Evolutionary conservation across 495 filamentous ascomycete genomes (phyloP).

Genomic region (Penicillium chermesinum): DNA sequence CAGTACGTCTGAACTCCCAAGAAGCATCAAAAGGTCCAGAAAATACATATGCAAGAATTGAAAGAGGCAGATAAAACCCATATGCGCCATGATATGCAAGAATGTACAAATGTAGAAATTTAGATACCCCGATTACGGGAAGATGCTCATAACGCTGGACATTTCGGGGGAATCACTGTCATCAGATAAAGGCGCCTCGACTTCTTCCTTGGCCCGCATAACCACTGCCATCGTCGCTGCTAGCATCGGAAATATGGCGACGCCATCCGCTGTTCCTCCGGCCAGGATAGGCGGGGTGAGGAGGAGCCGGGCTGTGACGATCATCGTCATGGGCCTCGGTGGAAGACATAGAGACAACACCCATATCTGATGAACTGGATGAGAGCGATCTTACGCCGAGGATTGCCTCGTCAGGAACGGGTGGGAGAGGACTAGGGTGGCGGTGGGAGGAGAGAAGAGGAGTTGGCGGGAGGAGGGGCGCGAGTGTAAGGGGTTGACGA

Average conservation of each 20-base stretch:
- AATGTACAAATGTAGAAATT: not conserved
- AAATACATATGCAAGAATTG: not conserved
- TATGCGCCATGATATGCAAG: not conserved
- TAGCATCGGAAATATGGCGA: constrained; percentile 22
- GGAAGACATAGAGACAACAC: constrained; percentile 17
- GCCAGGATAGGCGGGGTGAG: constrained; percentile 9
- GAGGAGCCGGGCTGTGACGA: not conserved
- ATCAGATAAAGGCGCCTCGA: constrained; percentile 20
- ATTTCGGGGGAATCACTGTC: not conserved
- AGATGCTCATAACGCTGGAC: not conserved
- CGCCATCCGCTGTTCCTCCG: constrained; percentile 34
- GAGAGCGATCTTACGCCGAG: constrained; percentile 16
- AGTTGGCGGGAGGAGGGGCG: constrained; percentile 21
- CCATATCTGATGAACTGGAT: constrained; percentile 16
- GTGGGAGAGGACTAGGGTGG: constrained; percentile 26
- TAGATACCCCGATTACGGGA: constrained; percentile 2
- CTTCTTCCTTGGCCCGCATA: constrained; percentile 5
- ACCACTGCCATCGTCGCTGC: constrained; percentile 15
- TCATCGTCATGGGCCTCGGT: constrained; percentile 11
- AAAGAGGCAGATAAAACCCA: not conserved
- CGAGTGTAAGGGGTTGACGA: constrained; percentile 9
- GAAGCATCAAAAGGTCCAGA: not conserved
- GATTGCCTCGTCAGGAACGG: constrained; percentile 22
- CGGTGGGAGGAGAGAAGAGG: constrained; percentile 27
- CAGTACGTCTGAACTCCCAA: not conserved